A percentile compares a stretch with the other conserved stretches of the same genome.
Evolutionary conservation across 2,329 filamentous ascomycete genomes (phyloP).

Genomic region (Penicillium sp.): DNA sequence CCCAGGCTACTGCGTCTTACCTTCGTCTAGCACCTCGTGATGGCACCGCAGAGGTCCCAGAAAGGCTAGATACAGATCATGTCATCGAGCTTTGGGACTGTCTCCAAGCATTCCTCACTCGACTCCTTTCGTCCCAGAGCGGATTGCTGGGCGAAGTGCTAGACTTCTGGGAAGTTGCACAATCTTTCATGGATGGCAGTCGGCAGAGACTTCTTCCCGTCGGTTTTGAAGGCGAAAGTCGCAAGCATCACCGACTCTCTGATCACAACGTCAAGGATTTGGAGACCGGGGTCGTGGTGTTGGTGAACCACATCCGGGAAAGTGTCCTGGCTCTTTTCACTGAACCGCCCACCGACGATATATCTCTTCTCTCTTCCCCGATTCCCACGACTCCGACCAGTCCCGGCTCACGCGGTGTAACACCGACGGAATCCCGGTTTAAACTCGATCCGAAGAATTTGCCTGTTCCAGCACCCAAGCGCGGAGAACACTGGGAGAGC

Average conservation of each 20-base stretch:
- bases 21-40: conserved; percentile 68
- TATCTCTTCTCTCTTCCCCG: conserved; percentile 80
- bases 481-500: conserved; percentile 84
- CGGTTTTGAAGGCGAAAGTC: conserved; percentile 75
- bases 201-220: conserved; percentile 72
- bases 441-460: conserved; percentile 71
- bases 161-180: conserved; percentile 88
- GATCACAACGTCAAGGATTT: conserved; percentile 64
- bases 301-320: conserved; percentile 78
- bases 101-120: conserved; percentile 65
- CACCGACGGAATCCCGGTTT: conserved; percentile 65
- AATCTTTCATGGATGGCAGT: conserved; percentile 82
- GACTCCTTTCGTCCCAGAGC: conserved; percentile 64
- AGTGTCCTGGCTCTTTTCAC: conserved; percentile 76
- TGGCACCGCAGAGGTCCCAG: conserved; percentile 54
- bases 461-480: conserved; percentile 68
- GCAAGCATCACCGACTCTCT: conserved; percentile 72
- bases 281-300: conserved; percentile 69
- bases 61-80: conserved; percentile 68
- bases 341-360: conserved; percentile 82
- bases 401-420: conserved; percentile 50
- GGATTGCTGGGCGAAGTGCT: conserved; percentile 84
- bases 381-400: conserved; percentile 60
- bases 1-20: conserved; percentile 65
- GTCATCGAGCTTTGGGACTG: conserved; percentile 92